Evolutionary conservation across 371 early-diverging fungal genomes (phyloP).

Genomic region (Rhizopus arrhizus): DNA sequence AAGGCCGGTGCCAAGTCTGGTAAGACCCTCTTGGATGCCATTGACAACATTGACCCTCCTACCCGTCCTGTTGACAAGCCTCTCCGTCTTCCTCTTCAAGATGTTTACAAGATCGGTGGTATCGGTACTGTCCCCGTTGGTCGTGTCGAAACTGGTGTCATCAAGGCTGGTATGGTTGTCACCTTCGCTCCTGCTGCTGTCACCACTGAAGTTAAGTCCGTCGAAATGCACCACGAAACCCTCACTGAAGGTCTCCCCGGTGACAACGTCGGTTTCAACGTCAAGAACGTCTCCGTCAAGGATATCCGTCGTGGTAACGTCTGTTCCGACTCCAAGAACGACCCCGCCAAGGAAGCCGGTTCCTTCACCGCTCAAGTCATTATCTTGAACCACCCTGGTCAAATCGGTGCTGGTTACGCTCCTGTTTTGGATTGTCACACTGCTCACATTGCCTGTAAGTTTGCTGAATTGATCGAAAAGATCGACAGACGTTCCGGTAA

Average conservation of each 20-base stretch:
- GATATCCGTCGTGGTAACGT: conserved; percentile 95
- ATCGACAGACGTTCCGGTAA: conserved; percentile 93
- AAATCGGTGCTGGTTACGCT: conserved; percentile 84
- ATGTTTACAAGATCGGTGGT: conserved; percentile 98
- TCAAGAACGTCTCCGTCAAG: conserved; percentile 94
- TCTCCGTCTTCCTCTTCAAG: conserved; percentile 96
- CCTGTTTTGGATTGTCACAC: conserved; percentile 95
- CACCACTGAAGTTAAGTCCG: conserved; percentile 96
- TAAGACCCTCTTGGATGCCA: conserved; percentile 93
- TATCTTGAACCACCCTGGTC: conserved; percentile 92
- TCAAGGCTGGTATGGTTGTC: conserved; percentile 90
- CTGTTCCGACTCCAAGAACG: conserved; percentile 92
- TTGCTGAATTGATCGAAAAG: conserved; percentile 86
- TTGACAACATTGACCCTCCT: conserved; percentile 94
- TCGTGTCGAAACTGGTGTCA: conserved; percentile 96
- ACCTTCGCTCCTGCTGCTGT: conserved; percentile 87
- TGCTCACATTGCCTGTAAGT: conserved; percentile 92
- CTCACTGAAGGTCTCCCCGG: conserved; percentile 92
- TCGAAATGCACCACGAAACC: conserved; percentile 98
- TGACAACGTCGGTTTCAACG: conserved; percentile 98
- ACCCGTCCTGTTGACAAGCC: conserved; percentile 90
- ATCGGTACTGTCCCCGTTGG: conserved; percentile 96
- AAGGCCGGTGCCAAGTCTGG: conserved; percentile 76
- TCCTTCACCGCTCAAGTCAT: conserved; percentile 91
- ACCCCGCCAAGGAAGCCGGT: conserved; percentile 89